Base-by-base conservation (phyloP, 306 rosid genomes). In the Cicer cuneatum region DNA sequence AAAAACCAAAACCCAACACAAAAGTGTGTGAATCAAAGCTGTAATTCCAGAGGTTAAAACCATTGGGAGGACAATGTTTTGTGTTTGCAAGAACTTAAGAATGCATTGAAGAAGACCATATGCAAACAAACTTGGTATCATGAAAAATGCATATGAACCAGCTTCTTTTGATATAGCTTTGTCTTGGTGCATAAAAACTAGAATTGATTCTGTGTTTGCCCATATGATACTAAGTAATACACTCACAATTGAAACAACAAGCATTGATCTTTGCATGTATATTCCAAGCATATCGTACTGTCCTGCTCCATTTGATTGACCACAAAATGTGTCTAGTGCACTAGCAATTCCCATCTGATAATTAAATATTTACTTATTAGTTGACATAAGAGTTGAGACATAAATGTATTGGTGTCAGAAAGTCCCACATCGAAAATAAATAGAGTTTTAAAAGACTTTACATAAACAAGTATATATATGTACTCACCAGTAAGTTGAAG, bases 271-370 rank as follows among this genome's bases (percentile, higher is more conserved):
- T 72, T 87, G 92, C 90, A 77, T 68, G 79, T 85, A 89, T 71
- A 89, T 83, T 8, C 94, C 90, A 51, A 91, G 59, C 89, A 66
- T 69, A 35, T 69, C 61, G 14, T 49, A 49, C 47, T 69, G 15
- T 49, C 14, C 45, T 35, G 97, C 96, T 40, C 96, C 96, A 79
- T 81, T 84, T 39, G 92, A 85, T 57, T 89, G 96, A 1, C 96
- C 97, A 37, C 92, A 89, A 0, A 88, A 85, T n/a, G 92, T 88
- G 35, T 88, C 97, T 74, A 90, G 33, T 8, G 96, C 92, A 76
- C 89, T 75, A 7, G 93, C 63, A 91, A 92, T 76, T 62, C 97
- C 96, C 70, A 84, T 9, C 97, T 89, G 57, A 29, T 29, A 29
- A 29, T 29, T 29, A 29, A 29, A 29, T 29, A 29, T 29, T 29